Base-by-base conservation (phyloP, 352 stramenopile species). In the Thalassiosira hispida region DNA sequence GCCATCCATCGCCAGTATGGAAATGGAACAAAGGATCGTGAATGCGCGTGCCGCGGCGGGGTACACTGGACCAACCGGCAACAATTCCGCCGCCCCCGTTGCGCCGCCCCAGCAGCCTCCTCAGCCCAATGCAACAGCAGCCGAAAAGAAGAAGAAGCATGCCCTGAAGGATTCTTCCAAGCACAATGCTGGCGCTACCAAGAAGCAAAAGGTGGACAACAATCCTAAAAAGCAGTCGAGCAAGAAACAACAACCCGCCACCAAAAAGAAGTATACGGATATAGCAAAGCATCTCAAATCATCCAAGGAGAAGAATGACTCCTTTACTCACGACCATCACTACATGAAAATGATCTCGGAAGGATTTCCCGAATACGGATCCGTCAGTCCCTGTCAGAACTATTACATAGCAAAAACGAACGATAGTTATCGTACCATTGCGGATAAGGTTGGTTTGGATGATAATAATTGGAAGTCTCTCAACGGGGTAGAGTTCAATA, bases 401-500 rank as follows among this genome's bases (percentile, higher is more conserved):
- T 77, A 68, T 44, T 77, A 77, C 22, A 46, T 70, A n/a, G 49
- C 55, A 7, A 56, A 40, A 51, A 38, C 3, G 31, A 68, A 57
- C 8, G 67, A 77, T 14, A 69, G n/a, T 12, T 70, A 51, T 47
- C 38, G 2, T 0, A n/a, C 9, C 5, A 62, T 77, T 57, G 67
- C 67, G 4, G 40, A 77, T 33, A 70, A 60, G 20, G 6, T 77
- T 16, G 67, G 67, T 27, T 23, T 73, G 49, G 49, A 57, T 57
- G 49, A 23, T 5, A 31, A n/a, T n/a, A n/a, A n/a, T 16, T 31
- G 64, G 33, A 52, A 56, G 18, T 12, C 63, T 20, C 33, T 52
- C n/a, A 2, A 61, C 2, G 12, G 4, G 1, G 22, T 63, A 14
- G 7, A 16, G 3, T 64, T 60, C 29, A 64, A 73, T 20, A 1